Conservation (phyloP, 2,329 filamentous ascomycete genomes). For the Colletotrichum paranaense region DNA sequence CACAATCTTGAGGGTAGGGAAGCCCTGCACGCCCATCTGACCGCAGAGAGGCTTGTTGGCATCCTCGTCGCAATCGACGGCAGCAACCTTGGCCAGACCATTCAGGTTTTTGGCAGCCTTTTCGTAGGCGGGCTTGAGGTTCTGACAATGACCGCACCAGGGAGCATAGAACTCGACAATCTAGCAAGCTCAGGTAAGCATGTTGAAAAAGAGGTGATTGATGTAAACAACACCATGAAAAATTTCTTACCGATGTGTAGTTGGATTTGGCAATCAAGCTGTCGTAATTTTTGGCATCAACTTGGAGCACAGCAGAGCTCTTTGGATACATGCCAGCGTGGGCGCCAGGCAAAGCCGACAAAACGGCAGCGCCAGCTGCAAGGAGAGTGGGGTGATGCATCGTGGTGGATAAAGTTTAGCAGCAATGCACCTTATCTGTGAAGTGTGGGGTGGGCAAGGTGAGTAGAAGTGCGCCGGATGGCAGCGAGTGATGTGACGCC, state of each 20-base stretch:
- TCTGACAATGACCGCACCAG: conserved; percentile 98
- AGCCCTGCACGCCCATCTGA: conserved; percentile 88
- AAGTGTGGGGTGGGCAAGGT: conserved; percentile 20
- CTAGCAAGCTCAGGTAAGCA: conserved; percentile 45
- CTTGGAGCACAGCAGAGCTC: conserved; percentile 86
- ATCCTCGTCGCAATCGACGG: conserved; percentile 95
- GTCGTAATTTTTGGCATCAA: conserved; percentile 84
- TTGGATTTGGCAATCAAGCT: conserved; percentile 88
- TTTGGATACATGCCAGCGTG: conserved; percentile 85
- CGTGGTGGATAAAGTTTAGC: conserved; percentile 38
- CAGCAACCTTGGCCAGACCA: conserved; percentile 94
- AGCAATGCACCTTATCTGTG: neutral
- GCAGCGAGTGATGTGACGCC: conserved; percentile 33
- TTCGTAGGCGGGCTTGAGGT: conserved; percentile 94
- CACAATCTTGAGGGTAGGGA: conserved; percentile 95
- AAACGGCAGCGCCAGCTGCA: conserved; percentile 68
- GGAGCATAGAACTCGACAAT: conserved; percentile 92
- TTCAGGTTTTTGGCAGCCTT: conserved; percentile 90
- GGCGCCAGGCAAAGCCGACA: conserved; percentile 73
- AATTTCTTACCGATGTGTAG: conserved; percentile 78
- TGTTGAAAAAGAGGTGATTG: neutral
- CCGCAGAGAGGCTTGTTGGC: conserved; percentile 90
- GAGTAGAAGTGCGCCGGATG: neutral
- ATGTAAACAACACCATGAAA: neutral
- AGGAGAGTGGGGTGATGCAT: conserved; percentile 67